A percentile compares a stretch with the other conserved stretches of the same genome.
Evolutionary conservation across 2,329 filamentous ascomycete genomes (phyloP).

Genomic region (Aspergillus unguis): DNA sequence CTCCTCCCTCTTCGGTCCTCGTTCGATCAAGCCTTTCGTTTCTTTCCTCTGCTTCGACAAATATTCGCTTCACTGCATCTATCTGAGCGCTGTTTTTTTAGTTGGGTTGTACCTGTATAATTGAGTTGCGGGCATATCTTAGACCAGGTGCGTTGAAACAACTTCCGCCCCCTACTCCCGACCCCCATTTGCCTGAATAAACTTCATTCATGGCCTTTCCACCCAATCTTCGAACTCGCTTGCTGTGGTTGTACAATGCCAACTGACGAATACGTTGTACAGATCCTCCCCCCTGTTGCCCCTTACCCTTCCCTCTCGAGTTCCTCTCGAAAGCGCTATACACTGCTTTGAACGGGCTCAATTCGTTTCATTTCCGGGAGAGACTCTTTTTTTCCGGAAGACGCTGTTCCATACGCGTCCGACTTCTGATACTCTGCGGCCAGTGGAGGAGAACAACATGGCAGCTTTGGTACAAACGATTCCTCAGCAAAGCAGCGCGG

Average conservation of each 20-base stretch:
- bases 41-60: conserved; percentile 22
- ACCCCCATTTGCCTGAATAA: conserved; percentile 5
- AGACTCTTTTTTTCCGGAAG: conserved; percentile 8
- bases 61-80: conserved; percentile 23
- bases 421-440: conserved; percentile 17
- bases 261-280: conserved; percentile 27
- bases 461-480: conserved; percentile 81
- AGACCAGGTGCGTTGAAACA: conserved; percentile 28
- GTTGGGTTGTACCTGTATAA: conserved; percentile 33
- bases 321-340: conserved; percentile 18
- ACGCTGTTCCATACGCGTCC: conserved; percentile 23
- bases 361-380: conserved; percentile 12
- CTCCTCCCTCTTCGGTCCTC: conserved; percentile 23
- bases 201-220: conserved; percentile 9
- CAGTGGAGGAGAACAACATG: conserved; percentile 56
- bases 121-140: conserved; percentile 26
- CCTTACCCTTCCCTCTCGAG: conserved; percentile 20
- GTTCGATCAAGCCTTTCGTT: conserved; percentile 27
- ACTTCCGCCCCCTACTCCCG: conserved; percentile 3
- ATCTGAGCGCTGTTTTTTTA: conserved; percentile 22
- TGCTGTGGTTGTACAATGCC: conserved; percentile 18
- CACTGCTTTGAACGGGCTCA: conserved; percentile 9
- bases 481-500: conserved; percentile 69
- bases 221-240: conserved; percentile 15
- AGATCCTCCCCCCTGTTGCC: conserved; percentile 18